A percentile compares a stretch with the other conserved stretches of the same genome.
Evolutionary conservation across 257 asterid species (phyloP).

Genomic region (Nicotiana attenuata): DNA sequence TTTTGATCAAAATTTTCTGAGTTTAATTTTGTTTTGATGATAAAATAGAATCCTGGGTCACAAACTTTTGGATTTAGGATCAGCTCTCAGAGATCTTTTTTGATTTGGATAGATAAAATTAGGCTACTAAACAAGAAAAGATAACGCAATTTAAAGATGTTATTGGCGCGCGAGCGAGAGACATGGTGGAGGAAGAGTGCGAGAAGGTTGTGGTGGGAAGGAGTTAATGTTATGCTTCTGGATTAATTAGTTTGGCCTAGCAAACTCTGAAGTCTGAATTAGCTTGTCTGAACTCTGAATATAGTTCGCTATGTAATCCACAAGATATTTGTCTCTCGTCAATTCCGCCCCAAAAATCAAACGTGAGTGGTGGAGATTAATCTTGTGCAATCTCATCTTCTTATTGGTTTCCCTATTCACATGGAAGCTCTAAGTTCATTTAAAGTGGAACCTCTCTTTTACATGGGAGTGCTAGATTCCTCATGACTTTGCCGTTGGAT

Average conservation of each 20-base stretch:
- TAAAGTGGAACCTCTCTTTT: background rate
- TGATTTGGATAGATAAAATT: background rate
- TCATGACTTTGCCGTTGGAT: conserved; percentile 1
- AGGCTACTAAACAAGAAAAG: background rate
- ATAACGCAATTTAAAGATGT: background rate
- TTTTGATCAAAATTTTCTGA: background rate
- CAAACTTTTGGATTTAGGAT: no score
- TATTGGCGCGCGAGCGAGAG: background rate
- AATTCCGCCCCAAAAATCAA: background rate
- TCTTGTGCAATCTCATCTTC: no score
- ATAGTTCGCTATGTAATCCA: background rate
- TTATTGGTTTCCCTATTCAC: background rate
- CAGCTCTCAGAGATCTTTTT: no score
- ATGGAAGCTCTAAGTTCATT: background rate
- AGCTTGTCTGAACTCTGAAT: background rate
- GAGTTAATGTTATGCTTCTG: background rate
- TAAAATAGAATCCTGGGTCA: no score
- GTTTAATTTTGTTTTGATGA: background rate
- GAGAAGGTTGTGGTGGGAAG: background rate
- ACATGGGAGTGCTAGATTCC: background rate
- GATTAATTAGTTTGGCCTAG: background rate
- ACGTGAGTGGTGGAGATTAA: background rate
- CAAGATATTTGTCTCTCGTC: background rate
- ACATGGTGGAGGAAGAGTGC: background rate
- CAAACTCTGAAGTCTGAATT: background rate